Evolutionary conservation across 1,284 basidiomycete species (phyloP).

Genomic region (Vanrija pseudolonga): DNA sequence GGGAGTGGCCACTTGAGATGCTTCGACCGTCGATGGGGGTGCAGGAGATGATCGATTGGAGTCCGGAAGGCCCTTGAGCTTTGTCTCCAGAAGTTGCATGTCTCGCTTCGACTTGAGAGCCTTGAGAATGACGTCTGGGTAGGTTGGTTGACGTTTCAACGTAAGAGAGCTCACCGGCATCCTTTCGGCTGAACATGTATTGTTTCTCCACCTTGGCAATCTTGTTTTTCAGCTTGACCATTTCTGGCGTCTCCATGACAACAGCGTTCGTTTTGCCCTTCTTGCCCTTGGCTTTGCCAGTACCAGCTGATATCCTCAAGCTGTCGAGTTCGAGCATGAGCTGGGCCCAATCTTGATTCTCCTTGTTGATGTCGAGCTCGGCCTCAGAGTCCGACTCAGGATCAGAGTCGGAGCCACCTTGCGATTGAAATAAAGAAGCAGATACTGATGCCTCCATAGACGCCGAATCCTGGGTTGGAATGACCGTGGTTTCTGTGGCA

Average conservation of each 20-base stretch:
- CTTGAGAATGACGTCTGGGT: conserved; percentile 57
- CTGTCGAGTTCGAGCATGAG: conserved; percentile 55
- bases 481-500: background rate
- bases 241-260: conserved; percentile 47
- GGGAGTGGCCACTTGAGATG: no score
- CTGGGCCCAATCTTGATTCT: conserved; percentile 46
- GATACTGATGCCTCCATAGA: background rate
- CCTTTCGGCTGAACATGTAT: conserved; percentile 70
- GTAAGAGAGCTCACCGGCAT: conserved; percentile 51
- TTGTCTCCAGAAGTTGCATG: conserved; percentile 55
- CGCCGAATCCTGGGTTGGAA: background rate
- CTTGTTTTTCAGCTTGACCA: conserved; percentile 55
- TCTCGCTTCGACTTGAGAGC: conserved; percentile 59
- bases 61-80: conserved; percentile 49
- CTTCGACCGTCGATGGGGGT: background rate
- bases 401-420: conserved; percentile 4
- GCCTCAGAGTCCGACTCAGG: conserved; percentile 28
- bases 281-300: conserved; percentile 33
- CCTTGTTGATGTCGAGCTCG: conserved; percentile 60
- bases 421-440: conserved; percentile 30
- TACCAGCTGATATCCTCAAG: conserved; percentile 19
- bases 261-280: conserved; percentile 38
- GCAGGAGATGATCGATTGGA: background rate
- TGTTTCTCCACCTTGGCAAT: conserved; percentile 60
- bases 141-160: background rate